Evolutionary conservation across 2,329 filamentous ascomycete species (phyloP).

Genomic region (Alternaria triticina): DNA sequence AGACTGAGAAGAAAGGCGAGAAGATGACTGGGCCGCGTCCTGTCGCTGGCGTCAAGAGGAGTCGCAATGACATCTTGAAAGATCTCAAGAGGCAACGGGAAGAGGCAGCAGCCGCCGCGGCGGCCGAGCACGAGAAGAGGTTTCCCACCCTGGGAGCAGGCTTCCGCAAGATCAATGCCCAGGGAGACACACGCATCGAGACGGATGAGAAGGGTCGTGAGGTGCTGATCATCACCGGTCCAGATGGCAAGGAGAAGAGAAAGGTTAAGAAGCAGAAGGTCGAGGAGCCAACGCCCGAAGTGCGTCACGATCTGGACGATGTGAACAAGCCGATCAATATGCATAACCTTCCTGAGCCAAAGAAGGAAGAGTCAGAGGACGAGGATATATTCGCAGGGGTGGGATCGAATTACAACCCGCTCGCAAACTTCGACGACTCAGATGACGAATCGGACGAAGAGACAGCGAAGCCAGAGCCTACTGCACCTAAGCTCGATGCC

Average conservation of each 20-base stretch:
- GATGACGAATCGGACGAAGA: slow-evolving; percentile 39
- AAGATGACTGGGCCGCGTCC: slow-evolving; percentile 53
- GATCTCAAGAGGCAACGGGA: slow-evolving; percentile 64
- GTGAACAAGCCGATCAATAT: slow-evolving; percentile 53
- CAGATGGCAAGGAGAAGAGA: slow-evolving; percentile 66
- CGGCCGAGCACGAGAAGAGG: slow-evolving; percentile 47
- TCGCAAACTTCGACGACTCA: slow-evolving; percentile 60
- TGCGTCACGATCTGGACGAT: slow-evolving; percentile 54
- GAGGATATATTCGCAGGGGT: slow-evolving; percentile 69
- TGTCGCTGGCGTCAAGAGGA: slow-evolving; percentile 58
- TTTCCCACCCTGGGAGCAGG: slow-evolving; percentile 59
- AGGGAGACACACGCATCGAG: slow-evolving; percentile 61
- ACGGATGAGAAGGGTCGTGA: slow-evolving; percentile 63
- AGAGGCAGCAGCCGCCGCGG: slow-evolving; percentile 52
- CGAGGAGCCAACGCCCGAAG: slow-evolving; percentile 40
- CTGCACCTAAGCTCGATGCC: background rate
- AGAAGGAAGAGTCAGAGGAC: slow-evolving; percentile 56
- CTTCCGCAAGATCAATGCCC: slow-evolving; percentile 61
- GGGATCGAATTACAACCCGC: slow-evolving; percentile 65
- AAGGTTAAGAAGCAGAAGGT: slow-evolving; percentile 62
- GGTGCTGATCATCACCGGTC: slow-evolving; percentile 64
- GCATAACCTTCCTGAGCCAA: slow-evolving; percentile 43
- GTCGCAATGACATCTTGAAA: slow-evolving; percentile 64
- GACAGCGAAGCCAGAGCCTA: background rate
- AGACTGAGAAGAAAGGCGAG: slow-evolving; percentile 60